Percentiles rank a stretch among this genome's conserved stretches.
These are phyloP conservation scores for Linderniella brevidens DNA, from an alignment of 257 asterid species.

Conservation along the genomic window DNA sequence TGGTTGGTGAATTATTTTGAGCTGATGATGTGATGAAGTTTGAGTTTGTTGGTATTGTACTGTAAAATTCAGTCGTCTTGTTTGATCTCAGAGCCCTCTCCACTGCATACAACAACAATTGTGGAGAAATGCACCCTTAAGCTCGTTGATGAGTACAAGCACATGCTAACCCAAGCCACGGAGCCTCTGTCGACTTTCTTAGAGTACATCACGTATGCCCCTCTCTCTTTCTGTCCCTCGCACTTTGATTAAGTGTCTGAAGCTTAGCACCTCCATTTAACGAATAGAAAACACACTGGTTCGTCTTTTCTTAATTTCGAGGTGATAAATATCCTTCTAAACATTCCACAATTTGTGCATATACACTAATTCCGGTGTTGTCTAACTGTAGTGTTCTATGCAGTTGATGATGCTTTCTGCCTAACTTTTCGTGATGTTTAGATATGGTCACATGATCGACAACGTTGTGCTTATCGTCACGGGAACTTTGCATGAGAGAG, in stretches of 20 bases:
- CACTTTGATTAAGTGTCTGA: too few species aligned
- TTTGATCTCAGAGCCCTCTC: conserved; percentile 69
- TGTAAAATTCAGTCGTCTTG: conserved; percentile 2
- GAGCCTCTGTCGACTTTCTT: conserved; percentile 74
- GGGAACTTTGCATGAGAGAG: conserved; percentile 89
- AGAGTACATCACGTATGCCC: conserved; percentile 63
- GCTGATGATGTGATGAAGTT: too few species aligned
- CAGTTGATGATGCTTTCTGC: too few species aligned
- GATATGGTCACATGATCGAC: conserved; percentile 95
- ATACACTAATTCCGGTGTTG: too few species aligned
- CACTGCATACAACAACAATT: conserved; percentile 80
- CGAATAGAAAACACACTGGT: too few species aligned
- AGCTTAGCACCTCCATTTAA: too few species aligned
- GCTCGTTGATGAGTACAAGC: conserved; percentile 78
- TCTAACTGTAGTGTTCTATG: too few species aligned
- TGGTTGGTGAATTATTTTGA: too few species aligned
- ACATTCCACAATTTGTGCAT: too few species aligned
- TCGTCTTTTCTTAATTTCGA: too few species aligned
- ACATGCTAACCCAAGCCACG: conserved; percentile 82
- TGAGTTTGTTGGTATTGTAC: background rate
- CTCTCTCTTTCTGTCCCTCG: background rate
- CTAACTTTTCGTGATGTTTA: conserved; percentile 1
- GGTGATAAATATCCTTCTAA: too few species aligned
- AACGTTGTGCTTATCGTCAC: conserved; percentile 81
- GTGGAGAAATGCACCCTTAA: conserved; percentile 94